A percentile compares a stretch with the other conserved stretches of the same genome.
Conservation (phyloP, 441 rosid genomes). For the Jatropha multifida region DNA sequence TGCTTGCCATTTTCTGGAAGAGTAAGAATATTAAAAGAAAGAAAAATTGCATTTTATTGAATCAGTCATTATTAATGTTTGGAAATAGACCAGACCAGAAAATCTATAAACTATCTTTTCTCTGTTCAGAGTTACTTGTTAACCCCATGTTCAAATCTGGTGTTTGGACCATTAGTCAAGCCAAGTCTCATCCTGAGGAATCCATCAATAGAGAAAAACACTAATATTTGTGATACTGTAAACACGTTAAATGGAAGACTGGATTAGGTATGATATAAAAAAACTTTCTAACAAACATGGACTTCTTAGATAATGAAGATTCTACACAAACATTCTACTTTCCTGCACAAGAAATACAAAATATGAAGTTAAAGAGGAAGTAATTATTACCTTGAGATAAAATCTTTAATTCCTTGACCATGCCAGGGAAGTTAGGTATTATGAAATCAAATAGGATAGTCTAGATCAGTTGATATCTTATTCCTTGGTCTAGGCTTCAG, state of each 20-base stretch:
- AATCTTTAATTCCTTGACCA: neutral
- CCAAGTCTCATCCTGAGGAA: neutral
- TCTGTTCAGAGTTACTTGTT: neutral
- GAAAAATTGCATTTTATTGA: neutral
- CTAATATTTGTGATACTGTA: no score
- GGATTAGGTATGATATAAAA: no score
- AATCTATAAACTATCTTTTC: neutral
- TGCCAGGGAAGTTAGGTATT: neutral
- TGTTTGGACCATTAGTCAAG: neutral
- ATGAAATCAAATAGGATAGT: neutral
- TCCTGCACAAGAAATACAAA: neutral
- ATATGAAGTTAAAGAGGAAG: neutral
- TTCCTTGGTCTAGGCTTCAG: neutral
- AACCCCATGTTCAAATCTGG: neutral
- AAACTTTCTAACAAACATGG: no score
- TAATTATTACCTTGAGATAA: neutral
- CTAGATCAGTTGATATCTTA: no score
- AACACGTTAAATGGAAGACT: no score
- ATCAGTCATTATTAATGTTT: neutral
- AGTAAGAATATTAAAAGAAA: neutral
- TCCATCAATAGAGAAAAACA: neutral
- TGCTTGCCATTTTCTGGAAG: neutral
- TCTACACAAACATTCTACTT: neutral
- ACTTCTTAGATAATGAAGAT: neutral
- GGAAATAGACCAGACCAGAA: neutral